phyloP scores from a whole-genome alignment of 305 asterid species.

The Coffea humblotiana region DNA sequence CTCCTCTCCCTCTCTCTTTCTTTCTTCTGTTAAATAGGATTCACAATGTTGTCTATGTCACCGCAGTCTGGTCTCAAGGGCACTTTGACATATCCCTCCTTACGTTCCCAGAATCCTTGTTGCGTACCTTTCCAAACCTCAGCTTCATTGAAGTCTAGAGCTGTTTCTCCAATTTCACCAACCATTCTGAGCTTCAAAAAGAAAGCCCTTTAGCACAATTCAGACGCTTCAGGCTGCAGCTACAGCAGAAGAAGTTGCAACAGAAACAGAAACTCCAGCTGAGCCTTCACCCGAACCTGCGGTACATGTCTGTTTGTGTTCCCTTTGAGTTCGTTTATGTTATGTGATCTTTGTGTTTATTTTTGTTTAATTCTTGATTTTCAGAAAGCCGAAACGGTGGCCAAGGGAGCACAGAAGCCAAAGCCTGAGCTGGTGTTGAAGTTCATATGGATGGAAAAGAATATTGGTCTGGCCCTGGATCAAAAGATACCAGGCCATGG shows the following conservation, averaged over 20 bases:
- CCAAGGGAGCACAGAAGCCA: slow-evolving; percentile 32
- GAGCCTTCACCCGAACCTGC: slow-evolving; percentile 25
- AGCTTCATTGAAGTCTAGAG: slow-evolving; percentile 26
- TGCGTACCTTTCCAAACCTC: slow-evolving; percentile 35
- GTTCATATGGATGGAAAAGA: slow-evolving; percentile 98
- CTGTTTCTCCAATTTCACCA: slow-evolving; percentile 24
- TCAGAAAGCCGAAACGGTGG: slow-evolving; percentile 26
- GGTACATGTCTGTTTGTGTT: slow-evolving; percentile 19
- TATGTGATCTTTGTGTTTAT: background rate
- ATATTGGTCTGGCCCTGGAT: slow-evolving; percentile 77
- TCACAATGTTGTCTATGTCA: slow-evolving; percentile 47
- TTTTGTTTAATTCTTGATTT: slow-evolving; percentile 7
- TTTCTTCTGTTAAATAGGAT: slow-evolving; percentile 12
- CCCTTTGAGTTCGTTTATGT: background rate
- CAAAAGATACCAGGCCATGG: slow-evolving; percentile 76
- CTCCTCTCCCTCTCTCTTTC: background rate
- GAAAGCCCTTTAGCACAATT: slow-evolving; percentile 26
- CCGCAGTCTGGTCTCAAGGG: slow-evolving; percentile 38
- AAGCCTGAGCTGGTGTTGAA: slow-evolving; percentile 73
- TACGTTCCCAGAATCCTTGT: slow-evolving; percentile 35
- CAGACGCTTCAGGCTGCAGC: slow-evolving; percentile 37
- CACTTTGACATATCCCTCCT: slow-evolving; percentile 36
- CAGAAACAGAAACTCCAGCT: slow-evolving; percentile 20
- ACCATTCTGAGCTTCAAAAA: slow-evolving; percentile 29
- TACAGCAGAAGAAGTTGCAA: slow-evolving; percentile 24